Evolutionary conservation across 1,284 basidiomycete species (phyloP).

Genomic region (Fistulinella cinereoalba): DNA sequence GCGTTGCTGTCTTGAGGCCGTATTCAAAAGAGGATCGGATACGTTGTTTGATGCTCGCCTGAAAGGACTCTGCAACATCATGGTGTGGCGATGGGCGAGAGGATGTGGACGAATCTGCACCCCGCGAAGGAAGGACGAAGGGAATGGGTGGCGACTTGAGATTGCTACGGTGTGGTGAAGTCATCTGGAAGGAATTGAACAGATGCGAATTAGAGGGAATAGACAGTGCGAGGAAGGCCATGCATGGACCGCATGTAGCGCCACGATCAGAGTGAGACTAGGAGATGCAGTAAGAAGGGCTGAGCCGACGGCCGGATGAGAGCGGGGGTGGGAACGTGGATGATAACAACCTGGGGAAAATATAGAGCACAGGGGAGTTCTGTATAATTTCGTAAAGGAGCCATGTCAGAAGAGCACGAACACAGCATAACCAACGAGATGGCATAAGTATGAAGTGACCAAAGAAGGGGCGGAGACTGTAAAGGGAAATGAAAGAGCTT

Average conservation of each 20-base stretch:
- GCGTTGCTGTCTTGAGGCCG: slow-evolving; percentile 58
- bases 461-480: slow-evolving; percentile 11
- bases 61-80: slow-evolving; percentile 38
- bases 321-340: slow-evolving; percentile 18
- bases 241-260: slow-evolving; percentile 35
- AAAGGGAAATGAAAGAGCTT: slow-evolving; percentile 26
- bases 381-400: slow-evolving; percentile 15
- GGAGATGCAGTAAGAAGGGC: slow-evolving; percentile 12
- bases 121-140: slow-evolving; percentile 44
- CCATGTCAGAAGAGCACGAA: slow-evolving; percentile 10
- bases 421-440: slow-evolving; percentile 4
- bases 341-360: slow-evolving; percentile 17
- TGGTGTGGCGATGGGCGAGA: slow-evolving; percentile 22
- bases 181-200: slow-evolving; percentile 48
- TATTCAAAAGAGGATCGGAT: slow-evolving; percentile 65
- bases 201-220: slow-evolving; percentile 41
- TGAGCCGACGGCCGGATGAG: slow-evolving; percentile 6
- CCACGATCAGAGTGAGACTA: slow-evolving; percentile 14
- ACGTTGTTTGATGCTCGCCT: slow-evolving; percentile 55
- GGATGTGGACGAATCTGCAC: slow-evolving; percentile 34
- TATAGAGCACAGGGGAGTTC: slow-evolving; percentile 15
- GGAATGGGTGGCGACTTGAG: slow-evolving; percentile 34
- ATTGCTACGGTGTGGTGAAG: slow-evolving; percentile 42
- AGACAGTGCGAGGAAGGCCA: slow-evolving; percentile 48
- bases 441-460: not conserved